phyloP scores from a whole-genome alignment of 1,284 basidiomycete genomes.

The Vanrija sp. region DNA sequence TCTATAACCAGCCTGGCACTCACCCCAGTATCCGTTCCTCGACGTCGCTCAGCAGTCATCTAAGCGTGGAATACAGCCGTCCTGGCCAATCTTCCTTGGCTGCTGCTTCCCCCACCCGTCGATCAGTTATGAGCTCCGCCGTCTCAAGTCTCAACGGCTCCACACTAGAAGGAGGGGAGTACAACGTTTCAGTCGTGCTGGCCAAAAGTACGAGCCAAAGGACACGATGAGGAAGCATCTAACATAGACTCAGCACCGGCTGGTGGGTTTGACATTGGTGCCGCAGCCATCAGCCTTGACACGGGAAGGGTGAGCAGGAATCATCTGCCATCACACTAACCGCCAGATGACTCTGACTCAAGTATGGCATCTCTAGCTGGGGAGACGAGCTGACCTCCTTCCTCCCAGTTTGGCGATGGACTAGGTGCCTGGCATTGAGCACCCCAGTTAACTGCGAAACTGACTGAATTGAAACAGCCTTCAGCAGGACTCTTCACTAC shows the following conservation, averaged over 20 bases:
- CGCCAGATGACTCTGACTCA: constrained; percentile 13
- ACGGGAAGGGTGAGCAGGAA: constrained; percentile 63
- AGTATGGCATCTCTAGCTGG: constrained; percentile 12
- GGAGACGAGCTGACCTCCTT: neutral
- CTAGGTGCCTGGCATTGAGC: constrained; percentile 49
- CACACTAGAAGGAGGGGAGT: constrained; percentile 12
- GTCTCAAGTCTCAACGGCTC: constrained; percentile 1
- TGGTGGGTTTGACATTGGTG: constrained; percentile 71
- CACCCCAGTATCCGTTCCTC: too few relatives aligned
- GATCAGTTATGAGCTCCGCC: neutral
- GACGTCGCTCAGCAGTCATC: too few relatives aligned
- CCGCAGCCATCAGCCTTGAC: constrained; percentile 75
- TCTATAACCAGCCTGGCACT: too few relatives aligned
- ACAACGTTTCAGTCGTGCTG: constrained; percentile 28
- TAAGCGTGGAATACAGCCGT: neutral
- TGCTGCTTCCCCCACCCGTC: neutral
- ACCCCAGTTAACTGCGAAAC: neutral
- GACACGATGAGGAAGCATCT: too few relatives aligned
- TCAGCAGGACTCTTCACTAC: constrained; percentile 81
- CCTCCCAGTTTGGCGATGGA: constrained; percentile 66
- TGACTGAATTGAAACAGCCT: constrained; percentile 50
- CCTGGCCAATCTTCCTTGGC: neutral
- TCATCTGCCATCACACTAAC: constrained; percentile 33
- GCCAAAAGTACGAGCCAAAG: constrained; percentile 13
- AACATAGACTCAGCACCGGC: neutral